Percentiles rank a stretch among this genome's conserved stretches.
Evolutionary conservation across 1,284 basidiomycete genomes (phyloP).

Genomic region (Ustanciosporium gigantosporum): DNA sequence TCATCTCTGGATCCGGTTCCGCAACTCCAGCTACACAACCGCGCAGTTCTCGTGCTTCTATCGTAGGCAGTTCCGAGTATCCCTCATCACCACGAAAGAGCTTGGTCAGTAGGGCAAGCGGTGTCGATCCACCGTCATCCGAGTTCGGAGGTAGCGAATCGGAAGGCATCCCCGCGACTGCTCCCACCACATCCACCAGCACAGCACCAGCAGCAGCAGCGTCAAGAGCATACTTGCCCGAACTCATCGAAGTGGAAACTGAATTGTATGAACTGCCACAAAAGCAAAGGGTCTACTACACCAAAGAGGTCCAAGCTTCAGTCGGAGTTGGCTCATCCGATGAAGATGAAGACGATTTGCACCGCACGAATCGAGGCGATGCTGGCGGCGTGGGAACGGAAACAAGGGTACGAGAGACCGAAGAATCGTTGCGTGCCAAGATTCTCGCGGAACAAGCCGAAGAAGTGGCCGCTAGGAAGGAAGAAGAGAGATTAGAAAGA

Average conservation of each 20-base stretch:
- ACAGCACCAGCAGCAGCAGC: constrained; percentile 65
- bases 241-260: constrained; percentile 74
- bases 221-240: constrained; percentile 64
- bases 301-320: constrained; percentile 88
- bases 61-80: constrained; percentile 3
- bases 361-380: constrained; percentile 67
- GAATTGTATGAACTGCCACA: constrained; percentile 84
- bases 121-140: constrained; percentile 12
- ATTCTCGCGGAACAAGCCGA: constrained; percentile 54
- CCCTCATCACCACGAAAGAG: constrained; percentile 22
- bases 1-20: constrained; percentile 19
- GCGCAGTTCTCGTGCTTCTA: constrained; percentile 9
- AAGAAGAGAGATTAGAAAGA: constrained; percentile 69
- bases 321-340: constrained; percentile 62
- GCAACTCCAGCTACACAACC: too few relatives aligned
- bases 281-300: constrained; percentile 85
- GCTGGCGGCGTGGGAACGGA: constrained; percentile 63
- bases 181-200: constrained; percentile 4
- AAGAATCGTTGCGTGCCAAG: constrained; percentile 20
- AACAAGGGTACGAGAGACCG: constrained; percentile 10
- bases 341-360: constrained; percentile 56
- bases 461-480: constrained; percentile 49
- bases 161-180: constrained; percentile 10
- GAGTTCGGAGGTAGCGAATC: constrained; percentile 39
- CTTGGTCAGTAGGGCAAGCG: constrained; percentile 1